These are phyloP conservation scores for Scheffersomyces stambukii DNA, from an alignment of 1,139 yeast species.

Conservation along the genomic window DNA sequence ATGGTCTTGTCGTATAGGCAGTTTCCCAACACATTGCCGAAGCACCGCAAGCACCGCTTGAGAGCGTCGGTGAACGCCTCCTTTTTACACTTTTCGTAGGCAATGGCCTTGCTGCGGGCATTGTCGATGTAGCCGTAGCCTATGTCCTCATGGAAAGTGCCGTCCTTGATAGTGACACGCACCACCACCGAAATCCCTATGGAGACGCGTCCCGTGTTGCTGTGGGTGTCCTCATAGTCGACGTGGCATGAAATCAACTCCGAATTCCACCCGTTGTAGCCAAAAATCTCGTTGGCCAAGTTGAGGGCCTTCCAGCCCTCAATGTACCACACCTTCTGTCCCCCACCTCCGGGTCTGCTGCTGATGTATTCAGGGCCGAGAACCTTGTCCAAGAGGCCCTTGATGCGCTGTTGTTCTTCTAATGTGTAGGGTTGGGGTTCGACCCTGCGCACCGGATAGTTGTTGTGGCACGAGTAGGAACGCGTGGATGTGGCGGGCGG, in stretches of 20 bases:
- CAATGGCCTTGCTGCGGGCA: slow-evolving; percentile 64
- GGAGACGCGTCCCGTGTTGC: slow-evolving; percentile 48
- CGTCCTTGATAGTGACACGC: slow-evolving; percentile 67
- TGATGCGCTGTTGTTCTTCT: slow-evolving; percentile 39
- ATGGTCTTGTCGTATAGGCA: slow-evolving; percentile 72
- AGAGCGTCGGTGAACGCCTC: slow-evolving; percentile 81
- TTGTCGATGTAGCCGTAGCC: slow-evolving; percentile 80
- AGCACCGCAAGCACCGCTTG: slow-evolving; percentile 71
- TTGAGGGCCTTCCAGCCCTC: slow-evolving; percentile 83
- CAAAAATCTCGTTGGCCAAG: slow-evolving; percentile 75
- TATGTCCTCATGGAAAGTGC: slow-evolving; percentile 74
- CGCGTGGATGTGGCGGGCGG: not conserved
- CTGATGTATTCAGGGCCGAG: slow-evolving; percentile 91
- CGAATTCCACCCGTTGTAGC: slow-evolving; percentile 78
- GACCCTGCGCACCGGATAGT: slow-evolving; percentile 13
- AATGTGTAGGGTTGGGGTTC: slow-evolving; percentile 29
- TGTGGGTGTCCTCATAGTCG: slow-evolving; percentile 66
- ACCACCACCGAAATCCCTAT: slow-evolving; percentile 71
- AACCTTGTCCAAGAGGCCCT: slow-evolving; percentile 48
- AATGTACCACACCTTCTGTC: slow-evolving; percentile 61
- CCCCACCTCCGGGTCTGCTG: slow-evolving; percentile 75
- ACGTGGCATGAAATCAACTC: slow-evolving; percentile 62
- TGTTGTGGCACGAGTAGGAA: not conserved
- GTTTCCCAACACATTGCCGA: slow-evolving; percentile 77
- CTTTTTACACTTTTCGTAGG: slow-evolving; percentile 77